Evolutionary conservation across 805 yeast genomes (phyloP).

Genomic region (Kurtzmaniella cleridarum): DNA sequence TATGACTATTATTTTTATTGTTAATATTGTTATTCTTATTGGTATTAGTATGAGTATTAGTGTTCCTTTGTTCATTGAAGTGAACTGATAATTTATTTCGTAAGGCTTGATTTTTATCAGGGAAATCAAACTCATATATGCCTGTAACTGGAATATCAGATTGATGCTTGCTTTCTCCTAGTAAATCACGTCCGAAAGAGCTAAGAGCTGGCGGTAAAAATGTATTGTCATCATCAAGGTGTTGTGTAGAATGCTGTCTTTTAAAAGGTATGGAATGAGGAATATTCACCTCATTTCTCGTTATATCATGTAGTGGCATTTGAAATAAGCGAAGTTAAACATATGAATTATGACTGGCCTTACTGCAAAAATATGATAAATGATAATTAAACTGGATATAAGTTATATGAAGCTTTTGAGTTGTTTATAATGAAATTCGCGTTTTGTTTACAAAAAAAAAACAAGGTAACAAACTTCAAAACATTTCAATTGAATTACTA

Average conservation of each 20-base stretch:
- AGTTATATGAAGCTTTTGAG: too few species aligned
- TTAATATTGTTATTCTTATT: background rate
- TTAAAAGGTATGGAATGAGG: slow-evolving; percentile 4
- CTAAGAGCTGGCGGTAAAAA: slow-evolving; percentile 58
- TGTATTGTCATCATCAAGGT: slow-evolving; percentile 42
- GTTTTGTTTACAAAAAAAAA: too few species aligned
- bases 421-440: too few species aligned
- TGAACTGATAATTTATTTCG: slow-evolving; percentile 30
- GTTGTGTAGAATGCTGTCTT: slow-evolving; percentile 8
- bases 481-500: too few species aligned
- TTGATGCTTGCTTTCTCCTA: slow-evolving; percentile 27
- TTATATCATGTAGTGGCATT: slow-evolving; percentile 11
- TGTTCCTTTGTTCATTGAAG: slow-evolving; percentile 14
- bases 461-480: too few species aligned
- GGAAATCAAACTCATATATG: slow-evolving; percentile 28
- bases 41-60: slow-evolving; percentile 4
- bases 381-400: too few species aligned
- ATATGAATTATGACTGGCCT: too few species aligned
- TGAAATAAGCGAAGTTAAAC: too few species aligned
- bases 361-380: too few species aligned
- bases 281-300: slow-evolving; percentile 4
- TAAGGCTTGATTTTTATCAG: slow-evolving; percentile 17
- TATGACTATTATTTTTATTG: background rate
- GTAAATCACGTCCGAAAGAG: slow-evolving; percentile 50
- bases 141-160: slow-evolving; percentile 18